Percentiles rank a stretch among this genome's conserved stretches.
These are phyloP conservation scores for Phialophora chinensis DNA, from an alignment of 2,329 filamentous ascomycete genomes.

Conservation along the genomic window DNA sequence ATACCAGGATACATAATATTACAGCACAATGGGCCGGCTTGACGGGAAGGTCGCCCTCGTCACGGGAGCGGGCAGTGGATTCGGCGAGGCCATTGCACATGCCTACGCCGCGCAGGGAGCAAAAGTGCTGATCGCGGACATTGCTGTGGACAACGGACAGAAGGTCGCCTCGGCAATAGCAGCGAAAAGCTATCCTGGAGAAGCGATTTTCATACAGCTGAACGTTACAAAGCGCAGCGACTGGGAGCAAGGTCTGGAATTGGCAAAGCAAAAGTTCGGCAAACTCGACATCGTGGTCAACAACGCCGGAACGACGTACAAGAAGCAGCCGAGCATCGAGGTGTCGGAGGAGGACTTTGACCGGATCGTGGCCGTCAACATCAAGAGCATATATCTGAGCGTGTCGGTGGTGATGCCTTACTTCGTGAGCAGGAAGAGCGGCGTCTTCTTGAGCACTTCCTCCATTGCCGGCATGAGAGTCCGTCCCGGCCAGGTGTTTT, in stretches of 20 bases:
- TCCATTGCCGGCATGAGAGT: slow-evolving; percentile 30
- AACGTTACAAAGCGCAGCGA: slow-evolving; percentile 30
- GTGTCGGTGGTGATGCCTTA: slow-evolving; percentile 29
- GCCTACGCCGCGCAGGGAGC: slow-evolving; percentile 47
- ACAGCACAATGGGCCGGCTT: slow-evolving; percentile 36
- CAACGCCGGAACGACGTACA: slow-evolving; percentile 57
- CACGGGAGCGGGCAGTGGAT: slow-evolving; percentile 51
- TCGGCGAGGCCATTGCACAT: slow-evolving; percentile 49
- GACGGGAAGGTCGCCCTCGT: slow-evolving; percentile 50
- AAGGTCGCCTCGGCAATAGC: slow-evolving; percentile 26
- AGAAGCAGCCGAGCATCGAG: slow-evolving; percentile 49
- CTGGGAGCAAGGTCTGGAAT: slow-evolving; percentile 46
- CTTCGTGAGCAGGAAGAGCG: slow-evolving; percentile 22
- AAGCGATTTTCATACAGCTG: slow-evolving; percentile 14
- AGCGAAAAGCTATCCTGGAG: slow-evolving; percentile 17
- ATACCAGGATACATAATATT: neutral
- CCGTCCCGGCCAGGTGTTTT: slow-evolving; percentile 32
- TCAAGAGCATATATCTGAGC: slow-evolving; percentile 33
- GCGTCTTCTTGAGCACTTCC: slow-evolving; percentile 31
- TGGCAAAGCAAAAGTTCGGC: slow-evolving; percentile 50
- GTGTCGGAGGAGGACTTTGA: slow-evolving; percentile 56
- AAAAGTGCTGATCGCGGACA: slow-evolving; percentile 44
- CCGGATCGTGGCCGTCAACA: slow-evolving; percentile 55
- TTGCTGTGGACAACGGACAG: slow-evolving; percentile 26
- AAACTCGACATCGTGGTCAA: slow-evolving; percentile 59